These are phyloP conservation scores for Coemansia sp. DNA, from an alignment of 371 early-diverging fungal species.

Conservation along the genomic window DNA sequence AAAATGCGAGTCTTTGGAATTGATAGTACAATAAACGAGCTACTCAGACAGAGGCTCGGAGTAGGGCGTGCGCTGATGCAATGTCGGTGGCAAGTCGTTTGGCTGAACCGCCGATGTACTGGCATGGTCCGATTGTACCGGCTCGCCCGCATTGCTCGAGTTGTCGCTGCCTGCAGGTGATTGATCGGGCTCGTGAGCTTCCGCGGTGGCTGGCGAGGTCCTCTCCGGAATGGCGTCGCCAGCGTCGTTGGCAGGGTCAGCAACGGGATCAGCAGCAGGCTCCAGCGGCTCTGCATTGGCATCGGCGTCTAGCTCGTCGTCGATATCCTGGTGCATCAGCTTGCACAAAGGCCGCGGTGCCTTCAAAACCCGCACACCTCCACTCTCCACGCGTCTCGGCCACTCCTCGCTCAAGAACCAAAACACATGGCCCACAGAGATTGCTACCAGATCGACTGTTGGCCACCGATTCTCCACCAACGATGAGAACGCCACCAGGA, in stretches of 20 bases:
- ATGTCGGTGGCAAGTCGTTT: background rate
- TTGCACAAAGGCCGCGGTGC: constrained; percentile 43
- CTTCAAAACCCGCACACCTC: constrained; percentile 24
- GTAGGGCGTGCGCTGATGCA: constrained; percentile 8
- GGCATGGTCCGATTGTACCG: background rate
- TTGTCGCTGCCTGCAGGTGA: too few species aligned
- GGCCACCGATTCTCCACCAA: constrained; percentile 73
- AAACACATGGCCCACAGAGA: constrained; percentile 89
- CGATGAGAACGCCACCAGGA: constrained; percentile 77
- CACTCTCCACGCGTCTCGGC: constrained; percentile 59
- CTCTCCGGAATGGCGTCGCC: background rate
- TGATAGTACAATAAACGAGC: background rate
- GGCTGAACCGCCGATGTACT: constrained; percentile 5
- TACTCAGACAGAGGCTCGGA: background rate
- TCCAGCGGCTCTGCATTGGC: background rate
- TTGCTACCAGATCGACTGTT: constrained; percentile 76
- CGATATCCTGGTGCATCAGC: constrained; percentile 26
- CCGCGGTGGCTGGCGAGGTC: background rate
- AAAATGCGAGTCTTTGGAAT: background rate
- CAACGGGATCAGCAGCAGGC: background rate
- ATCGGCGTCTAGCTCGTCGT: constrained; percentile 1
- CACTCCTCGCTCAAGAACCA: constrained; percentile 95
- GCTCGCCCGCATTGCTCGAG: background rate
- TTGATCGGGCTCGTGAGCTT: background rate
- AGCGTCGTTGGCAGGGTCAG: background rate